phyloP scores from a whole-genome alignment of 257 asterid genomes.

The Haberlea rhodopensis region DNA sequence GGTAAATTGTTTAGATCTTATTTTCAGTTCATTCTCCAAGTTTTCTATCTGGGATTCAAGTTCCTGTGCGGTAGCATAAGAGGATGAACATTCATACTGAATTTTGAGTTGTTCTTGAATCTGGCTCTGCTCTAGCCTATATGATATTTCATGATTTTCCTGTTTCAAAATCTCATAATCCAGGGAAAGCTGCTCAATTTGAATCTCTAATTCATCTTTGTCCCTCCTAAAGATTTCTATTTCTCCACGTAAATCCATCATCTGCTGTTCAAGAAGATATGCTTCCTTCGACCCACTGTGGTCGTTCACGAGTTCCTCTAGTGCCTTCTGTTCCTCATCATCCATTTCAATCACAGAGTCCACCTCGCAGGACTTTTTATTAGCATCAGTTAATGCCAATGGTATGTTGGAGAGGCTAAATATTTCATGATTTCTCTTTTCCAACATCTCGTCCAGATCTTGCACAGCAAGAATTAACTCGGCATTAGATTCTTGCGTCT shows the following conservation, averaged over 20 bases:
- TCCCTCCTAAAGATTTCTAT: slow-evolving; percentile 72
- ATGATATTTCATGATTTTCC: slow-evolving; percentile 77
- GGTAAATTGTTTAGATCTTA: slow-evolving; percentile 43
- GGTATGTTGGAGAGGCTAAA: slow-evolving; percentile 30
- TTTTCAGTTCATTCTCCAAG: slow-evolving; percentile 59
- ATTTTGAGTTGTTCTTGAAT: slow-evolving; percentile 82
- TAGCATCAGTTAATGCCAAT: slow-evolving; percentile 18
- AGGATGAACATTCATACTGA: slow-evolving; percentile 79
- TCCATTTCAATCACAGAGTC: slow-evolving; percentile 22
- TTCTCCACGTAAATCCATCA: slow-evolving; percentile 65
- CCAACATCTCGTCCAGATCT: slow-evolving; percentile 90
- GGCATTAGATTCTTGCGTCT: slow-evolving; percentile 83
- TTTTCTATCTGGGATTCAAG: slow-evolving; percentile 69
- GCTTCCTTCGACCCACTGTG: slow-evolving; percentile 65
- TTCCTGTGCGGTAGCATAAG: slow-evolving; percentile 49
- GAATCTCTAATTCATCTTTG: slow-evolving; percentile 80
- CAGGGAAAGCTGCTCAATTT: slow-evolving; percentile 96
- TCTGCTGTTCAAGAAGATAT: slow-evolving; percentile 66
- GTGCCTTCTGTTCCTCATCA: slow-evolving; percentile 72
- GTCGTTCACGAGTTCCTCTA: slow-evolving; percentile 74
- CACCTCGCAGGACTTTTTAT: slow-evolving; percentile 26
- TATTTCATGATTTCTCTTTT: slow-evolving; percentile 57
- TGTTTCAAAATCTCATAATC: slow-evolving; percentile 94
- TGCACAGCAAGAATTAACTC: slow-evolving; percentile 86
- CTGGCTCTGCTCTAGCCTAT: slow-evolving; percentile 78